Evolutionary conservation across 2,329 filamentous ascomycete species (phyloP), one percentile per base, ranked within the genome.

Genomic region (Ascomycota sp.): DNA sequence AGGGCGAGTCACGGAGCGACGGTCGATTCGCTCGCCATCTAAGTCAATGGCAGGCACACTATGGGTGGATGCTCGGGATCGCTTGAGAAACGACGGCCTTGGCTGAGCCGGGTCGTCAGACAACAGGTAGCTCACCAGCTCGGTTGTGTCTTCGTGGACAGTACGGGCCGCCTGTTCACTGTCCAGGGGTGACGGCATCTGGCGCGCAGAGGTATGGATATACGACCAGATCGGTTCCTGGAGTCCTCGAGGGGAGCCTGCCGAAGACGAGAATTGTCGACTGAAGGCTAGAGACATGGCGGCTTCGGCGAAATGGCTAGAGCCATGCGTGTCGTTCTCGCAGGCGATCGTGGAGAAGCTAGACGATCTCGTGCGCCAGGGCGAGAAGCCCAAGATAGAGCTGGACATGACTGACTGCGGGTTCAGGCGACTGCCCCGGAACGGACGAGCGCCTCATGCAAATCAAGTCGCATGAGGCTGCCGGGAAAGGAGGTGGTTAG

Each of bases 81-180:
- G 46, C 17, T 50, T 46, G n/a, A 69, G 50, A 34, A 69, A 63
- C 8, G 57, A 53, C 4, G 59, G 52, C 35, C 48, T 56, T 26
- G 50, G 53, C 26, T 47, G 41, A 33, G 54, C 48, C 33, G 61
- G 53, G 40, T 64, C 63, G 40, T 78, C 70, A 24, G 75, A 75
- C 20, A 93, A 64, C 29, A 81, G 74, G 47, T 85, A 82, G 12
- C 70, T 81, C 26, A 83, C 83, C 33, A 93, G 62, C 52, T 92
- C 81, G 30, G 82, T 80, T 3, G 83, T 91, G 46, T 89, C 76
- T 52, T 89, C 75, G 38, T 83, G 75, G 25, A 93, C 76, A 38
- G 73, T 78, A 34, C 74, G 70, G 22, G 80, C 77, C 50, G 80
- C 79, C 41, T 80, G 69, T 12, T 70, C 65, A 40, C 69, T 76